Conservation (phyloP, 345 rosid genomes). For the Camelina laxa region DNA sequence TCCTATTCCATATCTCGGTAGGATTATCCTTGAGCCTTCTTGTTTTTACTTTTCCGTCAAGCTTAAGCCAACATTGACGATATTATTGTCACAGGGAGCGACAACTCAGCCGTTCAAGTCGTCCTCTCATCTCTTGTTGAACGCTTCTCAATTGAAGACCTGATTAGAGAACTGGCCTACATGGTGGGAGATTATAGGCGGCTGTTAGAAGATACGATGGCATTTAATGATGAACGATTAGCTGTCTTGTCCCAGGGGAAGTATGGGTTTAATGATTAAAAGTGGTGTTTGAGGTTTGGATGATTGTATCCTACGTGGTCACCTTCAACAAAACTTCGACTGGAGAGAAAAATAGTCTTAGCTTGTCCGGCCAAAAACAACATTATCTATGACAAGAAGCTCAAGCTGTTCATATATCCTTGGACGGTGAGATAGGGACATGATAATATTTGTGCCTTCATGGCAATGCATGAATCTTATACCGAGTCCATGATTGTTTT, state of each 20-base stretch:
- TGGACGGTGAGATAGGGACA: constrained; percentile 28
- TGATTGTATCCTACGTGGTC: constrained; percentile 36
- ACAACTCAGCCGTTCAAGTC: too few relatives aligned
- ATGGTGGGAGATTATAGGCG: constrained; percentile 21
- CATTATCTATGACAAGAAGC: constrained; percentile 30
- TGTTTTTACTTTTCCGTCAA: too few relatives aligned
- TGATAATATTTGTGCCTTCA: constrained; percentile 25
- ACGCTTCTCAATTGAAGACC: too few relatives aligned
- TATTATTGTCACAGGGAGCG: too few relatives aligned
- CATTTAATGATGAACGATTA: constrained; percentile 35
- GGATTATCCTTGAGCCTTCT: too few relatives aligned
- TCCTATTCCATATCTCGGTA: too few relatives aligned
- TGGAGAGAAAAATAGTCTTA: background rate
- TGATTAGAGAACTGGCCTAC: constrained; percentile 20
- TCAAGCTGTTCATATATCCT: constrained; percentile 19
- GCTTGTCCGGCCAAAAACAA: constrained; percentile 31
- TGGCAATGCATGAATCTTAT: constrained; percentile 36
- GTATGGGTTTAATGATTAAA: constrained; percentile 36
- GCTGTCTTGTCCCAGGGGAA: constrained; percentile 31
- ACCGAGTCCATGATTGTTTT: background rate
- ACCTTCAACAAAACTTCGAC: constrained; percentile 34
- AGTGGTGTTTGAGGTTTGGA: constrained; percentile 31
- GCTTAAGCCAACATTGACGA: too few relatives aligned
- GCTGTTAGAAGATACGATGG: constrained; percentile 30
- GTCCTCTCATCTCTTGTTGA: too few relatives aligned